Evolutionary conservation across 768 basidiomycete genomes (phyloP), one percentile per base, ranked within the genome.

Genomic region (Collybia mongolica): DNA sequence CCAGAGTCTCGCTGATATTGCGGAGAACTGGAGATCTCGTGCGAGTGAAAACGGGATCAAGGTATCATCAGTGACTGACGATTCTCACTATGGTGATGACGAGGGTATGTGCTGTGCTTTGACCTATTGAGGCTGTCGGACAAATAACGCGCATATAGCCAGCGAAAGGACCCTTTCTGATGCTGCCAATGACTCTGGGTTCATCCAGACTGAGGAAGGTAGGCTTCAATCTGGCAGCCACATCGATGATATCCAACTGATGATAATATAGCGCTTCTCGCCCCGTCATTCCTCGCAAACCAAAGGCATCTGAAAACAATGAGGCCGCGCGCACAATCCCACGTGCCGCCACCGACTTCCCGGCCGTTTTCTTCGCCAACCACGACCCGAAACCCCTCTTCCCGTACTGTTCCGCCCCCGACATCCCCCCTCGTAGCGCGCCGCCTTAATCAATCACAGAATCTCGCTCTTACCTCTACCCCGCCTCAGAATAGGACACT

Each of bases 1-100:
- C 56, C 72, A 74, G 55, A 77, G 75, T 59, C 70, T 83, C 19
- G 79, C 81, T 14, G 82, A 86, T 62, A 76, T 83, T 35, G 78
- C 84, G 4, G 75, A 78, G 28, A 88, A 80, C 62, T 90, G 88
- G 88, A 77, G 88, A 49, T 82, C 79, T 24, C 74, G 86, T 44
- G 84, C 86, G 44, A 82, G 72, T 51, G 83, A 86, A 56, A 83
- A 88, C 54, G 86, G 85, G 38, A 88, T 88, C 52, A 84, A 78
- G 64, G 83, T 87, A 45, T 71, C 79, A 22, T 66, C 72, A 35
- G 66, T 73, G 8, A 66, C 65, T 52, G 85, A 86, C 53, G 79
- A 81, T 35, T 65, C 70, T n/a, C 63, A 68, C 41, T 72, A 67
- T 56, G 65, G 64, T 28, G 72, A 77, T 45, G 76, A 78, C 46